phyloP scores from a whole-genome alignment of 495 filamentous ascomycete species.

The Hypoxylon rickii region DNA sequence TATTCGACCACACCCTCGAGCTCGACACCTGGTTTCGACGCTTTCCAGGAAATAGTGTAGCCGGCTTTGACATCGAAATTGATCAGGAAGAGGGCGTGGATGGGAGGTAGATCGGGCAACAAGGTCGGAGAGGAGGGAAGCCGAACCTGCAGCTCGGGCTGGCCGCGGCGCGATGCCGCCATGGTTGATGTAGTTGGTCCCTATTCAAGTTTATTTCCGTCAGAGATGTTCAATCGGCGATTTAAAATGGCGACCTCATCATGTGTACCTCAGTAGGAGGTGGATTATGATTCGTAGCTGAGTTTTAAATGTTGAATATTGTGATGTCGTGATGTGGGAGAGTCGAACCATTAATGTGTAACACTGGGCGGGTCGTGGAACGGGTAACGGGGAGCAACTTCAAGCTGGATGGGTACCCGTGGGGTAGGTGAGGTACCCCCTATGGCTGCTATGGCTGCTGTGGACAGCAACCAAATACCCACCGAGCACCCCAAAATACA shows the following conservation, averaged over 20 bases:
- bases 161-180: slow-evolving; percentile 57
- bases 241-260: background rate
- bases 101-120: slow-evolving; percentile 66
- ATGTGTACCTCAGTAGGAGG: no score
- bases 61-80: slow-evolving; percentile 85
- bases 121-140: slow-evolving; percentile 39
- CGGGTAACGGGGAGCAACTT: no score
- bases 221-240: background rate
- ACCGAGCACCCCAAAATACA: background rate
- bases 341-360: background rate
- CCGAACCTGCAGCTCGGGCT: slow-evolving; percentile 53
- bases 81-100: slow-evolving; percentile 84
- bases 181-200: slow-evolving; percentile 38
- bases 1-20: slow-evolving; percentile 92
- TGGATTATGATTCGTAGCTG: slow-evolving; percentile 4
- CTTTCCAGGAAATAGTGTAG: slow-evolving; percentile 87
- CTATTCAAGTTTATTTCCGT: background rate
- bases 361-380: no score
- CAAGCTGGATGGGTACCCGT: no score
- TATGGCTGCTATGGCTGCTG: no score
- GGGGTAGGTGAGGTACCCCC: no score
- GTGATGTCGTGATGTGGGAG: slow-evolving; percentile 13
- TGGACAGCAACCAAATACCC: no score
- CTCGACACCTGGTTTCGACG: slow-evolving; percentile 69
- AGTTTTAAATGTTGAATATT: background rate